Evolutionary conservation across 495 filamentous ascomycete species (phyloP), one percentile per base, ranked within the genome.

Genomic region (Aspergillus incahuasiensis): DNA sequence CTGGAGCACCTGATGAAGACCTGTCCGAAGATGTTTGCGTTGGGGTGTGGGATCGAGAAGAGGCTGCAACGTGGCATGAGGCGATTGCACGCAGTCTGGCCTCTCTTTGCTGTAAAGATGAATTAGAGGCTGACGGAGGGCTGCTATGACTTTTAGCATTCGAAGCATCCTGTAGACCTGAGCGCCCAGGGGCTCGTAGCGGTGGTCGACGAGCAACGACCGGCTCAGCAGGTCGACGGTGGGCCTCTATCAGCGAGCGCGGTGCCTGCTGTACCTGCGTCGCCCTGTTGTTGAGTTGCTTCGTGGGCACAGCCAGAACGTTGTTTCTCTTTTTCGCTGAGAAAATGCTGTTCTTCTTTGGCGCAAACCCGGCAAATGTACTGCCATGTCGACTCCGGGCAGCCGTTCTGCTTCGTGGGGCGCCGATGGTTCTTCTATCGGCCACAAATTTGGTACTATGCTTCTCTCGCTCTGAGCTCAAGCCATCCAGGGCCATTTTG

Each of bases 391-490:
- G 61, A 39, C 68, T 65, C 42, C 59, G 67, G 1, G 54, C 47
- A 18, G 55, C 64, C 13, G 69, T 69, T 24, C 64, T 50, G 39
- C 61, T 54, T 19, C 59, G 62, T 18, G 72, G 63, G 38, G 72
- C 55, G 24, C 54, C 56, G 35, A 63, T 48, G 11, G 54, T 48
- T 2, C 64, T 63, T 35, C 67, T 61, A 45, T 71, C 66, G 32
- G 66, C 54, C 24, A 79, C 68, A 20, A 82, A 64, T 48, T 78
- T 75, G 19, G 73, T 69, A 7, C 72, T 75, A 48, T 82, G 67
- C 28, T 72, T 70, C 4, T 68, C 73, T n/a, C 74, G 71, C 41
- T 79, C 70, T 21, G 74, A 72, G 48, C 74, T 76, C 52, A 83
- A 73, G 2, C 72, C 75, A 30, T 78, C 72, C 48, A 84, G 62